Evolutionary conservation across 1,284 basidiomycete species (phyloP).

Genomic region (Naganishia cerealis): DNA sequence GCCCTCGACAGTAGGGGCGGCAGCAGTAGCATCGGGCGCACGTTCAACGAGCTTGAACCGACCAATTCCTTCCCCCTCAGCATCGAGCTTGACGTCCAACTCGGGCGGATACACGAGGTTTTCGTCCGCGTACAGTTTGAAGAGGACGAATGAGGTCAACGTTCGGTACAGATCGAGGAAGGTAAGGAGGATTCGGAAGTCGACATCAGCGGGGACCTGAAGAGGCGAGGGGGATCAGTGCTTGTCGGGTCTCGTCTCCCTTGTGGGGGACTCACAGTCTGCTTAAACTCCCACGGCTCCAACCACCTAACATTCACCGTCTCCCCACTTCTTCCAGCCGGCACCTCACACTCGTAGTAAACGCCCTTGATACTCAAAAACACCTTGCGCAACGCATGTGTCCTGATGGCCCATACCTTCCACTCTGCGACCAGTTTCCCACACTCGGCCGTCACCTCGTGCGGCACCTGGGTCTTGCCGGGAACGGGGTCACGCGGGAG

Average conservation of each 20-base stretch:
- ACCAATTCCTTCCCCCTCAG: constrained; percentile 82
- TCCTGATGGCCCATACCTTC: constrained; percentile 87
- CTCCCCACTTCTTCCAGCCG: constrained; percentile 67
- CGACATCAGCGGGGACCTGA: constrained; percentile 92
- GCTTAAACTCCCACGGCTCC: constrained; percentile 96
- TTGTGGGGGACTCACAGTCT: constrained; percentile 65
- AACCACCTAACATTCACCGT: constrained; percentile 81
- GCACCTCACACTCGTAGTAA: constrained; percentile 93
- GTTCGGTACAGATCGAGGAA: constrained; percentile 99
- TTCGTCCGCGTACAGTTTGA: constrained; percentile 94
- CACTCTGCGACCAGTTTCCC: constrained; percentile 83
- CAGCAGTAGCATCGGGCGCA: constrained; percentile 49
- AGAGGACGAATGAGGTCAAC: constrained; percentile 89
- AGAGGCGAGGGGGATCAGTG: background rate
- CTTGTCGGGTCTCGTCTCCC: background rate
- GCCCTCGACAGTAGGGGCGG: constrained; percentile 47
- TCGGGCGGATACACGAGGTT: constrained; percentile 94
- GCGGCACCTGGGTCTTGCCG: constrained; percentile 65
- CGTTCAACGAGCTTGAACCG: constrained; percentile 78
- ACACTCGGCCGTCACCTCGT: constrained; percentile 87
- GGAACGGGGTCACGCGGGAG: constrained; percentile 73
- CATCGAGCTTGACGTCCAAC: constrained; percentile 79
- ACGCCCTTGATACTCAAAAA: constrained; percentile 98
- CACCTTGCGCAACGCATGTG: constrained; percentile 78
- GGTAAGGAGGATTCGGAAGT: constrained; percentile 96